A percentile compares a stretch with the other conserved stretches of the same genome.
Conservation (phyloP, 2,329 filamentous ascomycete genomes). For the Pseudogymnoascus verrucosus region DNA sequence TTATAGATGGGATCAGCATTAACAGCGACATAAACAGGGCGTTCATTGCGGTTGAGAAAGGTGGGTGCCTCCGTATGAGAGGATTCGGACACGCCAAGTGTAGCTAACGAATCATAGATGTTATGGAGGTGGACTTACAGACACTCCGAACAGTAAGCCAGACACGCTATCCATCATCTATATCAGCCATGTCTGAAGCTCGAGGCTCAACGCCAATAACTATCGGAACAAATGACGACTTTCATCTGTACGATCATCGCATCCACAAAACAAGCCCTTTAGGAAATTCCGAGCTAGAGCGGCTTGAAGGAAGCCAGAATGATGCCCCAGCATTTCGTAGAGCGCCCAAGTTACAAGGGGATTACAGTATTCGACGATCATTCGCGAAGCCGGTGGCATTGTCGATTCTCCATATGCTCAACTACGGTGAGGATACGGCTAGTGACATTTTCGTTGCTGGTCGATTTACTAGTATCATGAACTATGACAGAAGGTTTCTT, state of each 20-base stretch:
- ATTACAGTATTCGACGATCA: neutral
- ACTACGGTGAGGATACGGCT: constrained; percentile 37
- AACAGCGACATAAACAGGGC: constrained; percentile 59
- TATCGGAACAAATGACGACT: constrained; percentile 70
- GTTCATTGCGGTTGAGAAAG: constrained; percentile 72
- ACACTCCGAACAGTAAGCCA: constrained; percentile 62
- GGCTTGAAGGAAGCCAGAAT: constrained; percentile 9
- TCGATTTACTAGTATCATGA: constrained; percentile 78
- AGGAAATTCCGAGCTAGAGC: constrained; percentile 19
- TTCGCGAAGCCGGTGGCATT: constrained; percentile 50
- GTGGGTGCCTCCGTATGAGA: constrained; percentile 32
- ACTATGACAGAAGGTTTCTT: constrained; percentile 83
- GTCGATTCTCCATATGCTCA: constrained; percentile 70
- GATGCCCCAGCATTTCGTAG: neutral
- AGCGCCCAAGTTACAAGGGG: neutral
- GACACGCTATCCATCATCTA: constrained; percentile 69
- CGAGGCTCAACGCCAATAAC: constrained; percentile 63
- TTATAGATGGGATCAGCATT: constrained; percentile 77
- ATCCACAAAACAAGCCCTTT: constrained; percentile 21
- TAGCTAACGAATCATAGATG: constrained; percentile 32
- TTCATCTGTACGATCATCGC: constrained; percentile 77
- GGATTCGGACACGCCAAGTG: neutral
- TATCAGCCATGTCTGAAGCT: constrained; percentile 72
- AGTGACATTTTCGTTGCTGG: constrained; percentile 83
- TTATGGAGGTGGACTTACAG: constrained; percentile 75